Evolutionary conservation across 768 basidiomycete species (phyloP), one percentile per base, ranked within the genome.

Genomic region (Trametes elegans): DNA sequence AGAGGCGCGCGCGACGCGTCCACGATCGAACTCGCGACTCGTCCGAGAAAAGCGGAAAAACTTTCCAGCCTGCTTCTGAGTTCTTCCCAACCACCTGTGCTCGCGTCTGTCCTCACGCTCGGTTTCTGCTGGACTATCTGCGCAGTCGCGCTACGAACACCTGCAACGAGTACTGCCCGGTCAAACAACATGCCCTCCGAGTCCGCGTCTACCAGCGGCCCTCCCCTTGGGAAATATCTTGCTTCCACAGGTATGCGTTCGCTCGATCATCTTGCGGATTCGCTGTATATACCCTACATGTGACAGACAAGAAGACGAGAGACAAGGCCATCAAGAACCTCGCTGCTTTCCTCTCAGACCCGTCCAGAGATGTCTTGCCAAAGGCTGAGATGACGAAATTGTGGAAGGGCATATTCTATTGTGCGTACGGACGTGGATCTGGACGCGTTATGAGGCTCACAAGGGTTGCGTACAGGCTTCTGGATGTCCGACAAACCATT

Each of bases 401-500:
- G 27, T 98, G 96, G 96, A 98, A 99, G 70, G 96, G 95, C 0
- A 81, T 98, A 46, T 99, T 96, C 70, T 99, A 96, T 71, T 97
- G 95, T 93, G 59, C 60, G 84, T 71, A 5, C 29, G 43, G 16
- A 23, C 29, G 1, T 13, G 24, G 0, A 28, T 16, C 13, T 29
- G 2, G 26, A 24, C 29, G n/a, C n/a, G n/a, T n/a, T n/a, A n/a
- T n/a, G n/a, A 14, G 19, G 19, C 11, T 21, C 16, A n/a, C 27
- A n/a, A n/a, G n/a, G n/a, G n/a, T n/a, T n/a, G n/a, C n/a, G n/a
- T n/a, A n/a, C 13, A 97, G 95, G 96, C 68, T 98, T 94, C 73
- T 99, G 96, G 95, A 98, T 98, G 94, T 98, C 95, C 9, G 96
- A 99, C 73, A 99, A 98, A 68, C 95, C 95, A 4, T 79, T 95